Conservation (phyloP, 768 basidiomycete genomes). For the Sporobolomyces phaffii region DNA sequence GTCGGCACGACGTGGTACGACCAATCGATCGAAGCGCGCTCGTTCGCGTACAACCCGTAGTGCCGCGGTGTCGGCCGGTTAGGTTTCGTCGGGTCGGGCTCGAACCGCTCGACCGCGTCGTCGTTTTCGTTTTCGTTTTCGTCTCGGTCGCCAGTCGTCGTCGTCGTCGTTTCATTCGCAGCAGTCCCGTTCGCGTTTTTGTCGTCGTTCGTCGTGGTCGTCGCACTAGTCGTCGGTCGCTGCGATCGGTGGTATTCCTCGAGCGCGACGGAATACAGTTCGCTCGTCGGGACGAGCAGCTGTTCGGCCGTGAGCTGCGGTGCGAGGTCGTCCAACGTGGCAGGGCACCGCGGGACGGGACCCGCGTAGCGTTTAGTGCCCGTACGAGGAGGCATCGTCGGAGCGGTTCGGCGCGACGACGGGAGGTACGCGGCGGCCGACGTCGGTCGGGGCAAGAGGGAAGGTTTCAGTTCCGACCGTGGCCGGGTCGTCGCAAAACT, state of each 20-base stretch:
- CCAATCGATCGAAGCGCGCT: slow-evolving; percentile 39
- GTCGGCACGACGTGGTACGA: slow-evolving; percentile 40
- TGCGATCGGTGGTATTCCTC: slow-evolving; percentile 9
- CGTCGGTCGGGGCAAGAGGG: slow-evolving; percentile 27
- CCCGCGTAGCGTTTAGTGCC: slow-evolving; percentile 15
- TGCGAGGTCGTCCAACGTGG: slow-evolving; percentile 1
- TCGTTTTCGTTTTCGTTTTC: neutral
- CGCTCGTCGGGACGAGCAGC: slow-evolving; percentile 36
- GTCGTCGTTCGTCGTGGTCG: no score
- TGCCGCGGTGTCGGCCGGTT: slow-evolving; percentile 11
- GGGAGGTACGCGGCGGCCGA: slow-evolving; percentile 12
- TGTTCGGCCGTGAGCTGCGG: slow-evolving; percentile 26
- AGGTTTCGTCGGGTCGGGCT: slow-evolving; percentile 6
- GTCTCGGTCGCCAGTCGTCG: neutral
- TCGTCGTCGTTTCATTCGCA: neutral
- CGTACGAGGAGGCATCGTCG: no score
- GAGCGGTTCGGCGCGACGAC: no score
- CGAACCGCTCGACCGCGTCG: slow-evolving; percentile 7
- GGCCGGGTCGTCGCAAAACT: neutral
- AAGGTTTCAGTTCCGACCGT: neutral
- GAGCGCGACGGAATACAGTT: slow-evolving; percentile 38
- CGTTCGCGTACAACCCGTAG: slow-evolving; percentile 16
- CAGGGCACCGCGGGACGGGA: neutral
- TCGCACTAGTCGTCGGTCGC: no score
- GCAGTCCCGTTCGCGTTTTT: slow-evolving; percentile 22